Percentiles rank a stretch among this genome's conserved stretches.
phyloP scores from a whole-genome alignment of 2,329 filamentous ascomycete genomes.

The Aureobasidium sp. region DNA sequence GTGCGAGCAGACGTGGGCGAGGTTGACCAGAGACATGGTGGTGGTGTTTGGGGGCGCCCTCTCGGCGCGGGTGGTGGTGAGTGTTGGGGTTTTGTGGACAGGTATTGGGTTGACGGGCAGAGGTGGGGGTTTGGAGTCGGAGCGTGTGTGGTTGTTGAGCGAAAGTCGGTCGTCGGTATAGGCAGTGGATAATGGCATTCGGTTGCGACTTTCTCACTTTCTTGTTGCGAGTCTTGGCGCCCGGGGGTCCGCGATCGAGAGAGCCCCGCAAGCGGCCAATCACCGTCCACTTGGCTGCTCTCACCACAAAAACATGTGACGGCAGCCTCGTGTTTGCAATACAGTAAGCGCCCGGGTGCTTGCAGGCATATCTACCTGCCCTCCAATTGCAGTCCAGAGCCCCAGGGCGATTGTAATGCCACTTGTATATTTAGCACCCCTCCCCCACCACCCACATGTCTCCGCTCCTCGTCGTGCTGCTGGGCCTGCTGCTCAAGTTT shows the following conservation, averaged over 20 bases:
- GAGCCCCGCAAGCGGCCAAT: background rate
- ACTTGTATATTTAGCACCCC: background rate
- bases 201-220: background rate
- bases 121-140: background rate
- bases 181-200: background rate
- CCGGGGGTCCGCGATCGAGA: background rate
- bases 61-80: slow-evolving; percentile 1
- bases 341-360: slow-evolving; percentile 5
- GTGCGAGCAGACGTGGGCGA: slow-evolving; percentile 78
- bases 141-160: background rate
- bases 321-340: background rate
- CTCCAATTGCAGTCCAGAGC: background rate
- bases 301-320: background rate
- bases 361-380: background rate
- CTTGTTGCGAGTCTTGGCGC: background rate
- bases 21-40: slow-evolving; percentile 62
- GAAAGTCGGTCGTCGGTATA: background rate
- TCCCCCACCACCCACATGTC: slow-evolving; percentile 9
- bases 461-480: slow-evolving; percentile 1
- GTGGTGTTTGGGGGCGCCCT: slow-evolving; percentile 9
- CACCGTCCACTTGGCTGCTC: background rate
- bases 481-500: slow-evolving; percentile 15
- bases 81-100: background rate
- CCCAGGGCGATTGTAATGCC: background rate
- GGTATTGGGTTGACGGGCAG: background rate